Evolutionary conservation across 2,329 filamentous ascomycete genomes (phyloP).

Genomic region (Xylariaceae sp.): DNA sequence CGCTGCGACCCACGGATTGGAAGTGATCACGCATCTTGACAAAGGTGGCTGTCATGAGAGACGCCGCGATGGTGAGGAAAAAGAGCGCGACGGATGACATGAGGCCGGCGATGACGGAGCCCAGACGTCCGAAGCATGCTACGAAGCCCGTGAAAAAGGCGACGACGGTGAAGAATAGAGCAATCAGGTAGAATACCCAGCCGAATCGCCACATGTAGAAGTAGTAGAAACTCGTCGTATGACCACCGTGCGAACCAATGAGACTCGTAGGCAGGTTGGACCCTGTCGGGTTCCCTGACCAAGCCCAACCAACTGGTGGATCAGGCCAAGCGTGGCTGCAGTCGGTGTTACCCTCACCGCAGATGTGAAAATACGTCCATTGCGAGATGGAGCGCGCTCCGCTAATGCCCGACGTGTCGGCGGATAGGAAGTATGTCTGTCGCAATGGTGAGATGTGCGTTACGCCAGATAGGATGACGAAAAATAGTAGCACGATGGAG

Average conservation of each 20-base stretch:
- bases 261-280: slow-evolving; percentile 51
- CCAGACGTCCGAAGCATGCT: slow-evolving; percentile 74
- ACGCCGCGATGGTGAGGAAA: slow-evolving; percentile 70
- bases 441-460: slow-evolving; percentile 64
- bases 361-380: slow-evolving; percentile 93
- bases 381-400: slow-evolving; percentile 72
- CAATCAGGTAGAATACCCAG: slow-evolving; percentile 89
- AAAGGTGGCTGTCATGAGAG: slow-evolving; percentile 76
- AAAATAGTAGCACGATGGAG: slow-evolving; percentile 62
- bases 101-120: slow-evolving; percentile 69
- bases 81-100: slow-evolving; percentile 67
- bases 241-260: slow-evolving; percentile 59
- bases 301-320: slow-evolving; percentile 75
- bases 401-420: slow-evolving; percentile 75
- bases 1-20: slow-evolving; percentile 58
- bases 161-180: slow-evolving; percentile 76
- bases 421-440: slow-evolving; percentile 84
- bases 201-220: slow-evolving; percentile 90
- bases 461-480: slow-evolving; percentile 64
- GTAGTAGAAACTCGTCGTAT: slow-evolving; percentile 66
- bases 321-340: slow-evolving; percentile 70
- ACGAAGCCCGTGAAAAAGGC: slow-evolving; percentile 73
- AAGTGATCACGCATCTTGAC: slow-evolving; percentile 75
- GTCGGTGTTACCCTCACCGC: slow-evolving; percentile 67
- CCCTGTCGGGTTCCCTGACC: slow-evolving; percentile 55